Percentiles rank a stretch among this genome's conserved stretches.
Conservation (phyloP, 108 stramenopile species). For the Skeletonema costatum region DNA sequence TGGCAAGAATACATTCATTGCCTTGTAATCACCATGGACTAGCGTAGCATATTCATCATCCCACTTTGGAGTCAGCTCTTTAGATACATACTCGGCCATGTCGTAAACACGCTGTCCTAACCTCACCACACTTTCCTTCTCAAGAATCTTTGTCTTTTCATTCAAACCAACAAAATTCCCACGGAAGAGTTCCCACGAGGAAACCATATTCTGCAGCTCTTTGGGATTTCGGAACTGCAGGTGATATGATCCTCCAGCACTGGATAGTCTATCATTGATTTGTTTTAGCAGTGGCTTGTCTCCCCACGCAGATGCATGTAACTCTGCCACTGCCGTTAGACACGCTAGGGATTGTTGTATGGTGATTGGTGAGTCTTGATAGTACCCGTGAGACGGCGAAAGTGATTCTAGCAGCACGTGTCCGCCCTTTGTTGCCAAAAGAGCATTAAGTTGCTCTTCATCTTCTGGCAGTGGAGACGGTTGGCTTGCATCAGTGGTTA, state of each 20-base stretch:
- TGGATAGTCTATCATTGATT: slow-evolving; percentile 47
- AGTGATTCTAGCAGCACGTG: slow-evolving; percentile 33
- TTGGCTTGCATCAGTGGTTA: slow-evolving; percentile 36
- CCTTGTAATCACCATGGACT: slow-evolving; percentile 80
- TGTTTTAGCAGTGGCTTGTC: slow-evolving; percentile 48
- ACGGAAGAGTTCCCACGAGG: slow-evolving; percentile 66
- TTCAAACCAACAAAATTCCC: slow-evolving; percentile 27
- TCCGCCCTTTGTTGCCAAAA: slow-evolving; percentile 24
- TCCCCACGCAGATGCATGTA: slow-evolving; percentile 80
- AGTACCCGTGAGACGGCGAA: slow-evolving; percentile 45
- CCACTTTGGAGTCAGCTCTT: slow-evolving; percentile 59
- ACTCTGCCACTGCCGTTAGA: slow-evolving; percentile 58
- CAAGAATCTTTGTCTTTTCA: slow-evolving; percentile 15
- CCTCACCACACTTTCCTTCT: slow-evolving; percentile 26
- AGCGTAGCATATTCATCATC: slow-evolving; percentile 66
- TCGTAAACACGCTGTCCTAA: slow-evolving; percentile 60
- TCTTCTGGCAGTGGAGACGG: slow-evolving; percentile 12
- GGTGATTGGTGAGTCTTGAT: slow-evolving; percentile 70
- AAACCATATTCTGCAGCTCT: slow-evolving; percentile 56
- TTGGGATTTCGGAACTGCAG: slow-evolving; percentile 73
- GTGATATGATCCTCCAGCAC: slow-evolving; percentile 64
- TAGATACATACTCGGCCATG: slow-evolving; percentile 64
- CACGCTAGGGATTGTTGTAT: slow-evolving; percentile 49
- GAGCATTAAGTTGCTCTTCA: background rate
- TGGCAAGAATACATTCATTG: slow-evolving; percentile 83